Base-by-base conservation (phyloP, 108 stramenopile genomes). In the Cyclotella kingstonii region DNA sequence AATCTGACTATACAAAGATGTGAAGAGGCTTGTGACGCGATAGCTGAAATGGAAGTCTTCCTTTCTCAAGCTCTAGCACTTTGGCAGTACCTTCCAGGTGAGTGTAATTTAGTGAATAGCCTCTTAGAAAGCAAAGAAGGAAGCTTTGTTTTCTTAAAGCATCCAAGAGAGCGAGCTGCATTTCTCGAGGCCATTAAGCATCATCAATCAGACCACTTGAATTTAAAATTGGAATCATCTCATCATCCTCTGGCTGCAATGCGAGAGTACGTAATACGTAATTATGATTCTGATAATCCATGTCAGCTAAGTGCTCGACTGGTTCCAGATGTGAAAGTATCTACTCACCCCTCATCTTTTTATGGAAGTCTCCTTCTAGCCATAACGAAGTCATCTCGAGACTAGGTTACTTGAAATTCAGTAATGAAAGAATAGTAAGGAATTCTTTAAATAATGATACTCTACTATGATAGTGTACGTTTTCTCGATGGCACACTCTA, bases 191-290 rank as follows among this genome's bases (percentile, higher is more conserved):
- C 61, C 31, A 84, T 90, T n/a, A 65, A 73, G 30, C 64, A 63
- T 28, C 75, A 81, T 30, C 76, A 78, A 68, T 35, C 48, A 38
- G 39, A 28, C 28, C 40, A 44, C 27, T 22, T 42, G 6, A 45
- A 65, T 25, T 52, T 41, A 21, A n/a, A 53, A 21, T 78, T 81
- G 8, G 52, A 74, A 15, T 44, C 61, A 2, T 29, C 22, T 31
- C 85, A 62, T 18, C 50, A 49, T 5, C 60, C 60, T 1, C 36
- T 49, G 49, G 60, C 90, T 23, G 47, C 68, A 14, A 66, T 85
- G 51, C 76, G 89, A n/a, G 87, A 89, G 54, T 93, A 93, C 65
- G 69, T 90, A 3, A 54, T 93, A 15, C 75, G 86, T 1, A 93
- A 90, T 62, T 47, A 43, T 10, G 81, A 90, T 42, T 71, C 75